A percentile compares a stretch with the other conserved stretches of the same genome.
These are phyloP conservation scores for Zoysia japonica DNA, from an alignment of 176 grass and related monocot genomes.

Conservation along the genomic window DNA sequence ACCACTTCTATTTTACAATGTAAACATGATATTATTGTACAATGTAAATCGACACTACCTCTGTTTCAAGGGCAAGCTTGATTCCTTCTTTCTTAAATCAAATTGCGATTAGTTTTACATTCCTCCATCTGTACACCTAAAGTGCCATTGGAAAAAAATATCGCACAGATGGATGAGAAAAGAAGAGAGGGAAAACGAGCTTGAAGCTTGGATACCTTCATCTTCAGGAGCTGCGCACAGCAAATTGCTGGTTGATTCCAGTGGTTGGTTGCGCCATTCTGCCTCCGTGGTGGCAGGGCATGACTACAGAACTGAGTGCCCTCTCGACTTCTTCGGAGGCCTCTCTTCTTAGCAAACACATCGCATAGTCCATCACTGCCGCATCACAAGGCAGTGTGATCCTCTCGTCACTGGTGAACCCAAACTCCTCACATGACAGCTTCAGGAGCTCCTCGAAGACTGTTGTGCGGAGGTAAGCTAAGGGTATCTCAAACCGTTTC, in stretches of 20 bases:
- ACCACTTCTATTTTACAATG: not conserved
- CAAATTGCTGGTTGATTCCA: slow-evolving; percentile 32
- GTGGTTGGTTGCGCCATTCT: slow-evolving; percentile 28
- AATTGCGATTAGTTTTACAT: slow-evolving; percentile 47
- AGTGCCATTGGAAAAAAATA: slow-evolving; percentile 43
- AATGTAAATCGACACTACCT: not conserved
- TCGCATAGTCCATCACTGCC: slow-evolving; percentile 58
- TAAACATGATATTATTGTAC: not conserved
- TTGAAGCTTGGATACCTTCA: slow-evolving; percentile 15
- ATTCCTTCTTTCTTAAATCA: slow-evolving; percentile 40
- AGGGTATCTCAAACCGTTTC: slow-evolving; percentile 61
- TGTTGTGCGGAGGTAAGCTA: slow-evolving; percentile 45
- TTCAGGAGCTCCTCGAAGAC: slow-evolving; percentile 60
- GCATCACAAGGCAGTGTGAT: slow-evolving; percentile 69
- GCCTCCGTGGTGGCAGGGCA: slow-evolving; percentile 43
- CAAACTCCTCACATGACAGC: slow-evolving; percentile 62
- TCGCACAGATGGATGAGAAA: slow-evolving; percentile 37
- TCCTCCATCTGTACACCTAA: slow-evolving; percentile 40
- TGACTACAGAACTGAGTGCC: slow-evolving; percentile 52
- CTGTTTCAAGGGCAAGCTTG: slow-evolving; percentile 22
- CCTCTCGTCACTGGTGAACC: slow-evolving; percentile 43
- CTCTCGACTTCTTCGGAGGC: slow-evolving; percentile 63
- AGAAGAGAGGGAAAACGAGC: slow-evolving; percentile 19
- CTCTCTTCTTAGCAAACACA: slow-evolving; percentile 58
- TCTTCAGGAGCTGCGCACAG: slow-evolving; percentile 43